A percentile compares a stretch with the other conserved stretches of the same genome.
Conservation (phyloP, 257 asterid genomes). For the Oldenlandia corymbosa region DNA sequence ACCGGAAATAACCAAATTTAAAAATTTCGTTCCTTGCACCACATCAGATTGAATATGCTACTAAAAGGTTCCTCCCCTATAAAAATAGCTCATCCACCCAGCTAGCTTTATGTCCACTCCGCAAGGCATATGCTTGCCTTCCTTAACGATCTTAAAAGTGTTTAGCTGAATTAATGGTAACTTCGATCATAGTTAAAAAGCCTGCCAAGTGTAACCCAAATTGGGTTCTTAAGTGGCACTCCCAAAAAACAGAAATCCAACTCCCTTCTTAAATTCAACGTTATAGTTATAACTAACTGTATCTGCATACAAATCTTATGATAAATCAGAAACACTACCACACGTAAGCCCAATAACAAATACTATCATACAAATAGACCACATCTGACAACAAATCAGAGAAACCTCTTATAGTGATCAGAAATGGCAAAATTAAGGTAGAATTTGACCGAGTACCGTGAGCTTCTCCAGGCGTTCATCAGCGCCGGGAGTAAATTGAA, state of each 20-base stretch:
- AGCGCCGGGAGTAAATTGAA: slow-evolving; percentile 16
- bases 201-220: slow-evolving; percentile 3
- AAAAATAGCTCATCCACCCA: background rate
- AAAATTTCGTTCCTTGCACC: background rate
- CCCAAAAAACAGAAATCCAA: background rate
- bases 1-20: background rate
- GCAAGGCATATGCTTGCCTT: background rate
- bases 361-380: background rate
- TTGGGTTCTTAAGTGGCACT: background rate
- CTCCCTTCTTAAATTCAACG: slow-evolving; percentile 1
- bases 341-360: background rate
- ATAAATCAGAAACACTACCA: background rate
- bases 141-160: background rate
- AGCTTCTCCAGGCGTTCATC: slow-evolving; percentile 24
- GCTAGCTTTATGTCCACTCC: background rate
- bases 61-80: background rate
- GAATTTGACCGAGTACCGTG: slow-evolving; percentile 19
- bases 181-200: background rate
- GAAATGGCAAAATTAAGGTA: background rate
- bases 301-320: slow-evolving; percentile 4
- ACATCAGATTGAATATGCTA: slow-evolving; percentile 3
- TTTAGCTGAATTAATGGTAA: slow-evolving; percentile 2
- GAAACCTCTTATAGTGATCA: background rate
- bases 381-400: no score
- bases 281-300: slow-evolving; percentile 7